phyloP scores from a whole-genome alignment of 1,284 basidiomycete genomes.

The Trichosporon inkin region DNA sequence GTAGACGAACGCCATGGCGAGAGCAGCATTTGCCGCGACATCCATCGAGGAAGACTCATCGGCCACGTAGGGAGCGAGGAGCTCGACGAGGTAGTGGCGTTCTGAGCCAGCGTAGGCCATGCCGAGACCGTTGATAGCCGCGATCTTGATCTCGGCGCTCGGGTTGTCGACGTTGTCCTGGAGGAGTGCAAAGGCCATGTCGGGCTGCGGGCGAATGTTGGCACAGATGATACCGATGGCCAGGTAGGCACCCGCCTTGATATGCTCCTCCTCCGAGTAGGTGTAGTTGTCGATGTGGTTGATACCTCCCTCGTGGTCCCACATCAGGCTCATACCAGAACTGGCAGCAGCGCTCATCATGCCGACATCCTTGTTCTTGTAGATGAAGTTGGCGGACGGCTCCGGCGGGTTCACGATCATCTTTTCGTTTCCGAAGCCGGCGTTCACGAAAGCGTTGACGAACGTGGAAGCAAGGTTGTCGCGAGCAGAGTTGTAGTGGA shows the following conservation, averaged over 20 bases:
- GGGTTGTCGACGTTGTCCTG: constrained; percentile 89
- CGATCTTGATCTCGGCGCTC: constrained; percentile 74
- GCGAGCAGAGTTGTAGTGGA: constrained; percentile 85
- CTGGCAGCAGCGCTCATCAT: constrained; percentile 97
- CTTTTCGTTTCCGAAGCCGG: constrained; percentile 98
- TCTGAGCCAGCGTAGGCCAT: constrained; percentile 92
- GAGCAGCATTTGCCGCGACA: constrained; percentile 75
- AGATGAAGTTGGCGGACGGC: constrained; percentile 96
- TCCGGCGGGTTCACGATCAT: constrained; percentile 95
- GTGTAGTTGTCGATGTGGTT: constrained; percentile 97
- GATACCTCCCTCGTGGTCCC: constrained; percentile 94
- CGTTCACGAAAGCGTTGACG: constrained; percentile 98
- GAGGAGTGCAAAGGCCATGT: constrained; percentile 86
- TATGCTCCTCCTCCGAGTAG: constrained; percentile 91
- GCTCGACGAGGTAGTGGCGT: constrained; percentile 74
- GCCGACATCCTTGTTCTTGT: constrained; percentile 98
- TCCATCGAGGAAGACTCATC: constrained; percentile 85
- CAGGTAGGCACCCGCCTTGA: constrained; percentile 94
- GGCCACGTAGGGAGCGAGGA: constrained; percentile 72
- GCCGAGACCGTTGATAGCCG: constrained; percentile 83
- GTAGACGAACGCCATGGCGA: constrained; percentile 91
- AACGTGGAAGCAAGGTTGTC: constrained; percentile 95
- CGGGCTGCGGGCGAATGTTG: constrained; percentile 85
- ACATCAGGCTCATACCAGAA: constrained; percentile 85
- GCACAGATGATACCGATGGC: constrained; percentile 92